Conservation (phyloP, 352 stramenopile genomes). For the Globisporangium okanoganense region DNA sequence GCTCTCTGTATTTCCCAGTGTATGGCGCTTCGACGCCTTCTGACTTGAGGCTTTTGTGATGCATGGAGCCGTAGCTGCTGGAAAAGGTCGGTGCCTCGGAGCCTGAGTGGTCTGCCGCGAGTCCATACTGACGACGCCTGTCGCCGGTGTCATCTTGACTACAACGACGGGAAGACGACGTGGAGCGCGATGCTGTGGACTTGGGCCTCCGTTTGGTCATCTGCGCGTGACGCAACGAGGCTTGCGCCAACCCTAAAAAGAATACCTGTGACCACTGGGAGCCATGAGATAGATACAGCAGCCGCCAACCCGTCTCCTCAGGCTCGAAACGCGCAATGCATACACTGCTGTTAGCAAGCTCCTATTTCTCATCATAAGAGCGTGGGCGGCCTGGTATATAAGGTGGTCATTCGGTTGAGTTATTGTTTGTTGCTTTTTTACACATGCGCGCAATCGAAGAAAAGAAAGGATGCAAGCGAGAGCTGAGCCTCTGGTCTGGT, state of each 20-base stretch:
- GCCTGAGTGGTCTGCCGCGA: not conserved
- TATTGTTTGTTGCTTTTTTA: not conserved
- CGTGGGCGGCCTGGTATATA: not conserved
- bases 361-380: no score
- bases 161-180: not conserved
- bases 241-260: not conserved
- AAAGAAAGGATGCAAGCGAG: no score
- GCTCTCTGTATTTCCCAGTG: not conserved
- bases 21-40: not conserved
- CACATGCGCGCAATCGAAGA: not conserved
- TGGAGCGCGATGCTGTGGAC: not conserved
- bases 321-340: not conserved
- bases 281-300: not conserved
- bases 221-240: not conserved
- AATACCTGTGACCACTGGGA: not conserved
- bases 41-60: not conserved
- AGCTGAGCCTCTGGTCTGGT: not conserved
- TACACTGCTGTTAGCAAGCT: not conserved
- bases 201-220: not conserved
- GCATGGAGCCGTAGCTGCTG: not conserved
- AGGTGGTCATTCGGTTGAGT: not conserved
- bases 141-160: not conserved
- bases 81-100: not conserved
- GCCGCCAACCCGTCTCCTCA: not conserved
- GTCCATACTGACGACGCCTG: not conserved